Evolutionary conservation across 352 stramenopile genomes (phyloP).

Genomic region (Blastocystis sp.): DNA sequence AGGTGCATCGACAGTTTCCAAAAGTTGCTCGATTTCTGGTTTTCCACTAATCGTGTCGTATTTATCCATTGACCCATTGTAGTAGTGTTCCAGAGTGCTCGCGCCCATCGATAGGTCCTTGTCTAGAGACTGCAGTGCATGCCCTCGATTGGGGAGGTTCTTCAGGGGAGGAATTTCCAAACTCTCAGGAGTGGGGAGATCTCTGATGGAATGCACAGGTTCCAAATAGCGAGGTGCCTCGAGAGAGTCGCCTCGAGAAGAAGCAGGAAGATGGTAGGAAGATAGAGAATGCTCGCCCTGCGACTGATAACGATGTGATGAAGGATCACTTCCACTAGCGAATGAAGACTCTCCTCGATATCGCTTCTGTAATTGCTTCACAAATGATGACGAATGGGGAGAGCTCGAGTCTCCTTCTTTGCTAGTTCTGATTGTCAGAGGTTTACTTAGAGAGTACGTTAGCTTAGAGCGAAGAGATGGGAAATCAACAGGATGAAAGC

Average conservation of each 20-base stretch:
- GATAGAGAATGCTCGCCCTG: neutral
- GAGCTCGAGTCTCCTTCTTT: neutral
- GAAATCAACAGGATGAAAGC: neutral
- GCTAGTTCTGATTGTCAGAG: neutral
- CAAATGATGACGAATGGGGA: neutral
- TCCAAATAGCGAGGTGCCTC: neutral
- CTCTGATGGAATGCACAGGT: neutral
- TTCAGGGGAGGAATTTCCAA: neutral
- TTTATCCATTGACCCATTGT: neutral
- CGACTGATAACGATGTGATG: neutral
- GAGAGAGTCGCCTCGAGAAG: conserved; percentile 18
- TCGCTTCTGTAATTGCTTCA: neutral
- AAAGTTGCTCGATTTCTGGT: conserved; percentile 85
- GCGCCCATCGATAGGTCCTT: conserved; percentile 4
- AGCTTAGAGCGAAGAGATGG: neutral
- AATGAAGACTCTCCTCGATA: neutral
- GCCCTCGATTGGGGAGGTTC: neutral
- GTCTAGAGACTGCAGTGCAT: neutral
- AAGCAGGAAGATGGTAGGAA: neutral
- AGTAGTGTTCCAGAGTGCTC: conserved; percentile 1
- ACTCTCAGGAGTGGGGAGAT: neutral
- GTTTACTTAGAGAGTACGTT: neutral
- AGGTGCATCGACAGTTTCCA: conserved; percentile 85
- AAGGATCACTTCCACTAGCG: neutral
- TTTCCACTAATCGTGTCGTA: conserved; percentile 37